Conservation (phyloP, 345 rosid species). For the Brassica juncea region DNA sequence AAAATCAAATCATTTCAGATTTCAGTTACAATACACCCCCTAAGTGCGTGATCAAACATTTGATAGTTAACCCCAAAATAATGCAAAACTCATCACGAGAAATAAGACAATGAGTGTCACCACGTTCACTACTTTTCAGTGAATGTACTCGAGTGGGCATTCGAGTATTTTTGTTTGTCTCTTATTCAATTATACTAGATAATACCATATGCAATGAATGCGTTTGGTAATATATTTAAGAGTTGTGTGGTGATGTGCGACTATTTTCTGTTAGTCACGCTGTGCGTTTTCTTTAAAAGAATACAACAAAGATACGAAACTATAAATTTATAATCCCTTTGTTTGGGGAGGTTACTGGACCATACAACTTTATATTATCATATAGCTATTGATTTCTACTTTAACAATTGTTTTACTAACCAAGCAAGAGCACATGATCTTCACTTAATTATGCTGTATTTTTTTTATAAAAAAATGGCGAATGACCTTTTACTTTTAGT, state of each 20-base stretch:
- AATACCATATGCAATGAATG: not conserved
- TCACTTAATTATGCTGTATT: constrained; percentile 10
- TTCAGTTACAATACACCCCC: not conserved
- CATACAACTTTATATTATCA: constrained; percentile 26
- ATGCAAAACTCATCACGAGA: constrained; percentile 17
- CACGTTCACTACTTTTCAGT: constrained; percentile 32
- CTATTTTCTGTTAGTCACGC: not conserved
- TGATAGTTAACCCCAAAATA: not conserved
- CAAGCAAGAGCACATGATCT: constrained; percentile 37
- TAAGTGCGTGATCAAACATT: not conserved
- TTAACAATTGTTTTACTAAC: not conserved
- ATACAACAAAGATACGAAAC: not conserved
- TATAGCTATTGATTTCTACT: not conserved
- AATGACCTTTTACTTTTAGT: constrained; percentile 20
- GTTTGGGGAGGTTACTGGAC: constrained; percentile 27
- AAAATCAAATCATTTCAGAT: too few relatives aligned
- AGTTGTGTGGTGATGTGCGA: constrained; percentile 19
- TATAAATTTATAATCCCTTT: constrained; percentile 12
- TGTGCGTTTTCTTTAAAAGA: not conserved
- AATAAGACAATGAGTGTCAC: constrained; percentile 34
- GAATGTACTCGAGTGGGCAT: constrained; percentile 39
- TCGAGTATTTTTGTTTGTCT: constrained; percentile 35
- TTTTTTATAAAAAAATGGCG: not conserved
- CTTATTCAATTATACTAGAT: constrained; percentile 22
- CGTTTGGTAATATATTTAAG: not conserved